Conservation (phyloP, 2,329 filamentous ascomycete genomes). For the Cladosporium colombiae region DNA sequence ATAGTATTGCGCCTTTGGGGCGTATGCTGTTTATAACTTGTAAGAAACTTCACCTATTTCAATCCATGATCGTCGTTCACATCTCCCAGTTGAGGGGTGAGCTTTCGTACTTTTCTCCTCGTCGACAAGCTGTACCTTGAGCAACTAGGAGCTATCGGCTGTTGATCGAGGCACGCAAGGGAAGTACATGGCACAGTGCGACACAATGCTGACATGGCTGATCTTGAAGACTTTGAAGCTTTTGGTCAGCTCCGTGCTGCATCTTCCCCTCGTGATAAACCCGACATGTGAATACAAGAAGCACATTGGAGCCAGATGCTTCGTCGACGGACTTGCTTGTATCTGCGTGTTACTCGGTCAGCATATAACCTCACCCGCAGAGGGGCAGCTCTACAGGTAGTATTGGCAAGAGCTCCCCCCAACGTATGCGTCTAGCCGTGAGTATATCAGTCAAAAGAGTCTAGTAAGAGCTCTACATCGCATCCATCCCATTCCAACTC, state of each 20-base stretch:
- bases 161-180: background rate
- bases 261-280: background rate
- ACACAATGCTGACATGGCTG: constrained; percentile 15
- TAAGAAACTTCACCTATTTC: background rate
- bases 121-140: background rate
- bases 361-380: background rate
- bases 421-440: background rate
- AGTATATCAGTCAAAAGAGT: background rate
- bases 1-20: background rate
- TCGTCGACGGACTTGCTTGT: background rate
- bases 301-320: background rate
- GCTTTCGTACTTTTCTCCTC: background rate
- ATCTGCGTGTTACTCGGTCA: constrained; percentile 9
- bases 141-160: background rate
- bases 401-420: background rate
- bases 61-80: background rate
- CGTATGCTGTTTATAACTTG: constrained; percentile 10
- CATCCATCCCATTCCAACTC: background rate
- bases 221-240: background rate
- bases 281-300: background rate
- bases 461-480: background rate
- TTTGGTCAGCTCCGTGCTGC: constrained; percentile 1
- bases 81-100: background rate
- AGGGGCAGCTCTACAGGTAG: background rate
- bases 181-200: background rate